These are phyloP conservation scores for Nakaseomyces kungkrabaensis DNA, from an alignment of 1,139 yeast genomes.

Conservation along the genomic window DNA sequence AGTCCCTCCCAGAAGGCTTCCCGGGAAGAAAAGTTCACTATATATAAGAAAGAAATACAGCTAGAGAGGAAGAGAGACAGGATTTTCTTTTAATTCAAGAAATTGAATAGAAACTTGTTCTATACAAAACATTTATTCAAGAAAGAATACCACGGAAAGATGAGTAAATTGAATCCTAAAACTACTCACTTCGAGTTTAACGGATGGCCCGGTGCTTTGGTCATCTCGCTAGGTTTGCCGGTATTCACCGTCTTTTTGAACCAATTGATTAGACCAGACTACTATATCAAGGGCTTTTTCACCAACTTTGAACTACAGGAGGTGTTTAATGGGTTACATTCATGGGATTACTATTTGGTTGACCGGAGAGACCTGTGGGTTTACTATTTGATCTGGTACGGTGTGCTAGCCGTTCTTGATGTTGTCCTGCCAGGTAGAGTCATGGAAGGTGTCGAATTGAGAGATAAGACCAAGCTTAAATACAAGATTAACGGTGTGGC, in stretches of 20 bases:
- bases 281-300: constrained; percentile 40
- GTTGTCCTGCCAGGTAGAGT: constrained; percentile 61
- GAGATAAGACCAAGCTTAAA: constrained; percentile 62
- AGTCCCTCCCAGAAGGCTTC: too few relatives aligned
- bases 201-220: constrained; percentile 67
- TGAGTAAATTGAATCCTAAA: constrained; percentile 48
- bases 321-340: constrained; percentile 27
- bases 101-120: too few relatives aligned
- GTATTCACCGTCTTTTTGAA: constrained; percentile 48
- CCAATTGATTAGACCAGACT: constrained; percentile 47
- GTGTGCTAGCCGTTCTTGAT: constrained; percentile 53
- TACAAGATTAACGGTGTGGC: constrained; percentile 78
- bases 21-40: too few relatives aligned
- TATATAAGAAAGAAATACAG: too few relatives aligned
- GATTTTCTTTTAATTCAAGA: too few relatives aligned
- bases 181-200: constrained; percentile 66
- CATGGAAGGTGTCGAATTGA: constrained; percentile 55
- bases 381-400: constrained; percentile 70
- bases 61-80: too few relatives aligned
- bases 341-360: constrained; percentile 24
- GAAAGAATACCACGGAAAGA: background rate
- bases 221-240: constrained; percentile 62
- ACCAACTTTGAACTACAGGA: constrained; percentile 34
- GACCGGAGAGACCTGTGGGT: constrained; percentile 39
- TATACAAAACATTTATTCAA: background rate